Conservation (phyloP, 208 protist genomes). For the Crithidia fasciculata region DNA sequence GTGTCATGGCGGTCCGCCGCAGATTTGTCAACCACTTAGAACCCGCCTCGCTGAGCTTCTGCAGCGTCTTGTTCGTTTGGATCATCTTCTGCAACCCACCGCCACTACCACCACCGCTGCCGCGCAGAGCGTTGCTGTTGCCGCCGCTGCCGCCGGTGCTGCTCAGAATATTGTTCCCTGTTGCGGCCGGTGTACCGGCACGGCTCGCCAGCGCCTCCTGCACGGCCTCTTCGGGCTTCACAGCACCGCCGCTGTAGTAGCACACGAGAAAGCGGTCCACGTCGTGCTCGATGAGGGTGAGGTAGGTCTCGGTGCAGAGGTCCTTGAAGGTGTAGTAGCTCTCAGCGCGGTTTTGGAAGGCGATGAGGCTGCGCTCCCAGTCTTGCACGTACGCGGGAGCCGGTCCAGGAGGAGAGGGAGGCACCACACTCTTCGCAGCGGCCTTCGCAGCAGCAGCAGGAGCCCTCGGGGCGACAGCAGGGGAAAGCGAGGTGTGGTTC, state of each 20-base stretch:
- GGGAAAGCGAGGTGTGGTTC: neutral
- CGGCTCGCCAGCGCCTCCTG: conserved; percentile 23
- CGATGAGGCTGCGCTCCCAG: conserved; percentile 45
- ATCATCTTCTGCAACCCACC: conserved; percentile 32
- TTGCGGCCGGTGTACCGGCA: neutral
- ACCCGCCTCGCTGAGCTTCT: conserved; percentile 23
- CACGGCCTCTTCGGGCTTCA: conserved; percentile 26
- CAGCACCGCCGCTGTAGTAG: conserved; percentile 38
- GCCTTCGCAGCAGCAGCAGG: neutral
- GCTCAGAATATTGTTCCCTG: neutral
- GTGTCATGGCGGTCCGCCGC: conserved; percentile 6
- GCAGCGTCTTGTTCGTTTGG: conserved; percentile 20
- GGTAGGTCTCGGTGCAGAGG: conserved; percentile 57
- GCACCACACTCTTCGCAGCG: neutral
- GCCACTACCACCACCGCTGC: neutral
- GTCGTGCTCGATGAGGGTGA: conserved; percentile 57
- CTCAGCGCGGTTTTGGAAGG: conserved; percentile 44
- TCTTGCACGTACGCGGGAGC: conserved; percentile 29
- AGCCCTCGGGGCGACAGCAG: neutral
- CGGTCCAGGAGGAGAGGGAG: neutral
- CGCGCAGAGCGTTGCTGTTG: neutral
- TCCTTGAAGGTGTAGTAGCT: conserved; percentile 58
- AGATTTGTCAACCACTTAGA: conserved; percentile 36
- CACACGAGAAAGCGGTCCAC: conserved; percentile 65
- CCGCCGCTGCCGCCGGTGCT: neutral